Conservation (phyloP, 2,329 filamentous ascomycete genomes). For the Zymoseptoria pseudotritici region DNA sequence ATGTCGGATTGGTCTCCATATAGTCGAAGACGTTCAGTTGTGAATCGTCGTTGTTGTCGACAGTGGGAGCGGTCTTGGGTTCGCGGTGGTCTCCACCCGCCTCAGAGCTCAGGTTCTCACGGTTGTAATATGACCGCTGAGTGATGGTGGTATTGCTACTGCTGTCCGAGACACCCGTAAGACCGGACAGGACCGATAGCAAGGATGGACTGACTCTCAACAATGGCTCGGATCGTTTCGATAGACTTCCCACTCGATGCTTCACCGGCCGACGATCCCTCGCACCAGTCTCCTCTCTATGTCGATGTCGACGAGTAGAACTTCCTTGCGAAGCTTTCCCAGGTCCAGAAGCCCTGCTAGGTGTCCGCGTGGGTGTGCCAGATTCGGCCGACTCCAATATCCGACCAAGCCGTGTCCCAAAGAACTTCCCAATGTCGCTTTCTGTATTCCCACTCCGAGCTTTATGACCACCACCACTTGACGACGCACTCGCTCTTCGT, state of each 20-base stretch:
- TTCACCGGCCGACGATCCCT: constrained; percentile 23
- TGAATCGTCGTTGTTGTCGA: not conserved
- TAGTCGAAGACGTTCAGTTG: constrained; percentile 26
- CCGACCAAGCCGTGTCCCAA: constrained; percentile 33
- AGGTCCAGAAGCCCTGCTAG: constrained; percentile 11
- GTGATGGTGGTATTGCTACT: constrained; percentile 42
- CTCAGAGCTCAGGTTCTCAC: constrained; percentile 5
- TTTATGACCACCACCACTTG: constrained; percentile 4
- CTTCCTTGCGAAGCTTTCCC: constrained; percentile 11
- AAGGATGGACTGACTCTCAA: constrained; percentile 35
- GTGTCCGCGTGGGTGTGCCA: constrained; percentile 10
- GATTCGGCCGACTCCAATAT: constrained; percentile 34
- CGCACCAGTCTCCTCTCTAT: constrained; percentile 13
- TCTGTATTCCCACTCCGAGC: constrained; percentile 12
- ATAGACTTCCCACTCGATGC: constrained; percentile 28
- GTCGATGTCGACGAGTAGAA: constrained; percentile 7
- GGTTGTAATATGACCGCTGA: constrained; percentile 32
- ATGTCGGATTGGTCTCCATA: constrained; percentile 17
- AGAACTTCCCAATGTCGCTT: constrained; percentile 25
- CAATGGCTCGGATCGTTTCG: constrained; percentile 25
- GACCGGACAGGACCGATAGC: constrained; percentile 35
- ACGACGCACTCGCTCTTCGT: constrained; percentile 7
- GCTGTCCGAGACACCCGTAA: constrained; percentile 36
- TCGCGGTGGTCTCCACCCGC: constrained; percentile 8
- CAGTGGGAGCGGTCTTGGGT: constrained; percentile 5